Evolutionary conservation across 2,329 filamentous ascomycete genomes (phyloP).

Genomic region (Cladosporium colombiae): DNA sequence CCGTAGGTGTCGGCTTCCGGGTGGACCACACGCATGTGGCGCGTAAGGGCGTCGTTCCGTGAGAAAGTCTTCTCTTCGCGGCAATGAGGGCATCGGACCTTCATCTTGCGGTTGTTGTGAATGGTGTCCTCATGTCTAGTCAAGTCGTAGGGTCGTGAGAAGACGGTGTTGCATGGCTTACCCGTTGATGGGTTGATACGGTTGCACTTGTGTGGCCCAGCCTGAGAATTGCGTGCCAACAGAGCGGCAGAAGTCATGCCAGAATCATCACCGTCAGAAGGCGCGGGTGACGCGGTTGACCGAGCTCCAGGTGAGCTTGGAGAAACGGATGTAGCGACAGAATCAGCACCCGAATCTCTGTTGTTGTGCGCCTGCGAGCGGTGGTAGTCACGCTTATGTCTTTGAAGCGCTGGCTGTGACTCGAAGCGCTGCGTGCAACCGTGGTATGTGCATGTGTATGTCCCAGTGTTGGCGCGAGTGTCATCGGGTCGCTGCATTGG

Average conservation of each 20-base stretch:
- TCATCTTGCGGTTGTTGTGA: conserved; percentile 90
- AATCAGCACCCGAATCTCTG: conserved; percentile 37
- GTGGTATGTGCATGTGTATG: conserved; percentile 95
- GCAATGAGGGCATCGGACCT: conserved; percentile 89
- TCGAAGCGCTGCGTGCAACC: conserved; percentile 88
- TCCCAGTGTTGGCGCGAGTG: conserved; percentile 75
- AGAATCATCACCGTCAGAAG: conserved; percentile 30
- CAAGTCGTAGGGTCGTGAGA: conserved; percentile 93
- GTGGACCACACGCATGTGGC: conserved; percentile 92
- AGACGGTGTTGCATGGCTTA: conserved; percentile 91
- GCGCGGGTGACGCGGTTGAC: conserved; percentile 34
- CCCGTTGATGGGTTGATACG: conserved; percentile 92
- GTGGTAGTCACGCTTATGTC: conserved; percentile 93
- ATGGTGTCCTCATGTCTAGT: conserved; percentile 97
- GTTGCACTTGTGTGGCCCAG: conserved; percentile 89
- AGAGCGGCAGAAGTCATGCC: conserved; percentile 57
- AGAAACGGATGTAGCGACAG: conserved; percentile 31
- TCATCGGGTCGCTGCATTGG: conserved; percentile 58
- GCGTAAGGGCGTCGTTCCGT: conserved; percentile 87
- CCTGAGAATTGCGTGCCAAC: conserved; percentile 75
- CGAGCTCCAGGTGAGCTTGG: conserved; percentile 28
- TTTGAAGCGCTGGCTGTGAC: conserved; percentile 80
- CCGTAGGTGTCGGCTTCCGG: conserved; percentile 79
- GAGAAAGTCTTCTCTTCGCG: conserved; percentile 97
- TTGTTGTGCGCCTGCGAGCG: conserved; percentile 57